A percentile compares a stretch with the other conserved stretches of the same genome.
These are phyloP conservation scores for Termitomyces heimii DNA, from an alignment of 768 basidiomycete species.

Conservation along the genomic window DNA sequence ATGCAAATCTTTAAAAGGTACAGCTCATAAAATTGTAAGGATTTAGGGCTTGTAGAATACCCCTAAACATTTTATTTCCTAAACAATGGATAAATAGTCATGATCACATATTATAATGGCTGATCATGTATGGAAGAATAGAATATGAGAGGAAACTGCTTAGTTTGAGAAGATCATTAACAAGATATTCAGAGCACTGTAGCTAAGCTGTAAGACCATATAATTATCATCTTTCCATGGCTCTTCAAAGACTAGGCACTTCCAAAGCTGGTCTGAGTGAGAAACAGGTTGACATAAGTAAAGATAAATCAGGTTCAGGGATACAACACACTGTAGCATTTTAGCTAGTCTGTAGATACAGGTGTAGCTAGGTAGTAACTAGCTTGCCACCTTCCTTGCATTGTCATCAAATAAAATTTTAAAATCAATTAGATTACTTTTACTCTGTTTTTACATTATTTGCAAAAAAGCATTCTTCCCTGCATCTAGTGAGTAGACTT, in stretches of 20 bases:
- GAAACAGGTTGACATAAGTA: not conserved
- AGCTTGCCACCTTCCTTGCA: constrained; percentile 18
- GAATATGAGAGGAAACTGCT: constrained; percentile 1
- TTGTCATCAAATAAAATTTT: constrained; percentile 21
- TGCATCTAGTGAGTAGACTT: too few species aligned
- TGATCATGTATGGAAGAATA: not conserved
- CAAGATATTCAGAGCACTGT: constrained; percentile 74
- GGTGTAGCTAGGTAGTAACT: constrained; percentile 47
- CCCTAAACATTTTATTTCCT: too few species aligned
- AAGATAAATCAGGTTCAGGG: not conserved
- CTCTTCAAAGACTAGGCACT: constrained; percentile 64
- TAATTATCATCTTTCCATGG: constrained; percentile 58
- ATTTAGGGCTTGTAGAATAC: too few species aligned
- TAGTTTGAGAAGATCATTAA: constrained; percentile 58
- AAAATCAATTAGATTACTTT: too few species aligned
- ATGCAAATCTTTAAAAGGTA: too few species aligned
- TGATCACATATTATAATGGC: not conserved
- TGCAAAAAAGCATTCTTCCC: too few species aligned
- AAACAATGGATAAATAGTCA: not conserved
- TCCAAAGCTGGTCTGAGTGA: constrained; percentile 81
- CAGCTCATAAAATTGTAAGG: too few species aligned
- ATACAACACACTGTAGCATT: constrained; percentile 52
- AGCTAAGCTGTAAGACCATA: constrained; percentile 56
- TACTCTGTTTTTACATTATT: too few species aligned
- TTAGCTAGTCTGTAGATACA: constrained; percentile 33